Base-by-base conservation (phyloP, 2,329 filamentous ascomycete genomes). In the Elsinoe batatas region DNA sequence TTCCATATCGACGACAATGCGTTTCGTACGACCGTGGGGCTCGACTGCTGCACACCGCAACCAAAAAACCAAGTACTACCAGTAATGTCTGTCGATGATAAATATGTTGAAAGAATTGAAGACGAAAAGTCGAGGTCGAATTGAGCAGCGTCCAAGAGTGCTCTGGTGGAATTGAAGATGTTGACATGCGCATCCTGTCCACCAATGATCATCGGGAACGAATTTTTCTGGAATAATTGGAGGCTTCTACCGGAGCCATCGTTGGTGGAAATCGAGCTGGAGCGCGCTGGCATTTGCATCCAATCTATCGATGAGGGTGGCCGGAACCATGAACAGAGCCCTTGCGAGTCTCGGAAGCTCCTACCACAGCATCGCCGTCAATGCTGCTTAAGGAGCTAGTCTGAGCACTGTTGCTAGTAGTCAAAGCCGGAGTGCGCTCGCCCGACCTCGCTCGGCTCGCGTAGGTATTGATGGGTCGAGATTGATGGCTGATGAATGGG, bases 331-430 rank as follows among this genome's bases (percentile, higher is more conserved):
- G 35, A 46, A 64, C 63, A 56, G 62, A 64, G 38, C 62, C 61
- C 54, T 66, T 65, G 18, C 62, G 59, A 53, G 63, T 63, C 37
- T 57, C 58, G 33, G 58, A 57, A 18, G 67, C 67, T 13, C 67
- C 67, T 56, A 69, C 67, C 33, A 68, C 61, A 36, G 66, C 60
- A 54, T 69, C 67, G 26, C 66, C 65, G 40, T 67, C 68, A 57
- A 67, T 46, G 44, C 66, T 67, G 40, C 47, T 42, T 11, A 54
- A 30, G 15, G 60, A 57, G 51, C 56, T 60, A 36, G 43, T 58
- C 26, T 57, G 57, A 26, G 58, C 54, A 33, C 56, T 61, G 33
- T 53, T 58, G 32, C 47, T 51, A 40, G 37, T 56, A 17, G 53
- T 55, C n/a, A 55, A 38, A 8, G 33, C 38, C 13, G 53, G 53